A percentile compares a stretch with the other conserved stretches of the same genome.
Evolutionary conservation across 2,329 filamentous ascomycete species (phyloP).

Genomic region (Sporothrix brasiliensis): DNA sequence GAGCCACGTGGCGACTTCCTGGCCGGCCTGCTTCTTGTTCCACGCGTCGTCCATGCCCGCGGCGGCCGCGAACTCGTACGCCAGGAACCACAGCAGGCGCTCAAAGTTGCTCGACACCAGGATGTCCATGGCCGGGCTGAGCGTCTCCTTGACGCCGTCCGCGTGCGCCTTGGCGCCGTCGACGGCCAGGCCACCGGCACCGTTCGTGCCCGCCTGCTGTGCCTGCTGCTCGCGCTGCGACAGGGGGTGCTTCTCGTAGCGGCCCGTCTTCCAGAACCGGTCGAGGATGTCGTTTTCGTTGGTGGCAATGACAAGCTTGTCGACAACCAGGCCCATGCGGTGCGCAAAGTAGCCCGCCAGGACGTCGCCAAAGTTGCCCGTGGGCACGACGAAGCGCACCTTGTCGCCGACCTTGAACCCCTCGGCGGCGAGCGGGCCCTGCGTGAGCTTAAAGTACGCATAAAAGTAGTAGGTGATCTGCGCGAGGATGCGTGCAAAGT

Average conservation of each 20-base stretch:
- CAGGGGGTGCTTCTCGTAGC: conserved; percentile 79
- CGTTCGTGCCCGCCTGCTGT: conserved; percentile 44
- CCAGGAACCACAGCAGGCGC: conserved; percentile 89
- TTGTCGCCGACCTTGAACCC: conserved; percentile 66
- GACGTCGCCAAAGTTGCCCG: conserved; percentile 94
- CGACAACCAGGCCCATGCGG: conserved; percentile 64
- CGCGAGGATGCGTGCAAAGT: conserved; percentile 91
- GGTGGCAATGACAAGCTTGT: conserved; percentile 84
- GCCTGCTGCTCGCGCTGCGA: conserved; percentile 23
- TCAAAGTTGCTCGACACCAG: conserved; percentile 96
- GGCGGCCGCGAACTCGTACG: conserved; percentile 64
- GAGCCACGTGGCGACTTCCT: conserved; percentile 78
- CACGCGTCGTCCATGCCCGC: conserved; percentile 66
- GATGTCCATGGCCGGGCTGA: conserved; percentile 97
- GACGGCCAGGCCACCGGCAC: conserved; percentile 42
- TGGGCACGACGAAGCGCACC: conserved; percentile 86
- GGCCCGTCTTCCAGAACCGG: conserved; percentile 88
- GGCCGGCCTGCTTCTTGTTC: conserved; percentile 70
- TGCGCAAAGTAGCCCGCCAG: conserved; percentile 86
- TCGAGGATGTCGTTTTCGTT: conserved; percentile 98
- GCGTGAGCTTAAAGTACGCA: conserved; percentile 81
- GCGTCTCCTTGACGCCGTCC: conserved; percentile 79
- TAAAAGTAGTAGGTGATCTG: conserved; percentile 98
- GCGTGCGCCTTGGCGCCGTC: conserved; percentile 20
- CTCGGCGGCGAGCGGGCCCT: conserved; percentile 50